These are phyloP conservation scores for Jacaranda copaia DNA, from an alignment of 257 asterid species.

Conservation along the genomic window DNA sequence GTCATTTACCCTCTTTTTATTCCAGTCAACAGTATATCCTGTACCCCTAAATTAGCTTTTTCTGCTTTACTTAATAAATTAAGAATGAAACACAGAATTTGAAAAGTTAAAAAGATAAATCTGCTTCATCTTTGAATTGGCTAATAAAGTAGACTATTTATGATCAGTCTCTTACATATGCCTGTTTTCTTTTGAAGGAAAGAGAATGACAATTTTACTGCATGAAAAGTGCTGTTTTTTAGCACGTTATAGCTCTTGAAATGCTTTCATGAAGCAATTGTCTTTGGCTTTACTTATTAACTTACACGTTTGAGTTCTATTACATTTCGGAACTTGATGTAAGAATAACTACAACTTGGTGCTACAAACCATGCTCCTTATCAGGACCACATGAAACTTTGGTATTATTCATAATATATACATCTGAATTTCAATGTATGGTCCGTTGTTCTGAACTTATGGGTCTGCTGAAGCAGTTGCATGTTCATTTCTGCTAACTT, in stretches of 20 bases:
- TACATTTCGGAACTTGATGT: constrained; percentile 1
- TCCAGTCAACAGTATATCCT: neutral
- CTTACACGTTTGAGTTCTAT: constrained; percentile 5
- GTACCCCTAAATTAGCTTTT: neutral
- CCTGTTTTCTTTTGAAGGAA: neutral
- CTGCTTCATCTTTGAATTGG: neutral
- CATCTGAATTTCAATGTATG: constrained; percentile 15
- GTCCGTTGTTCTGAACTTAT: constrained; percentile 21
- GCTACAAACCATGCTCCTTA: neutral
- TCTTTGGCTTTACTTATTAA: neutral
- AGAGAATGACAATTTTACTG: neutral
- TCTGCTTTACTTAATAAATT: neutral
- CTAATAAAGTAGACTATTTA: neutral
- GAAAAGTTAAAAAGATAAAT: neutral
- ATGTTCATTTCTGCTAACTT: constrained; percentile 31
- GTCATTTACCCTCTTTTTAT: neutral
- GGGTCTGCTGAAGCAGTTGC: constrained; percentile 22
- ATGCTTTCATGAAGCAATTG: neutral
- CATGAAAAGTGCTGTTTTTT: neutral
- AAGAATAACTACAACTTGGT: constrained; percentile 3
- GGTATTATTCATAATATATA: neutral
- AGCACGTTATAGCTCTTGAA: constrained; percentile 27
- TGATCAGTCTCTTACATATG: neutral
- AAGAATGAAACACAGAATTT: neutral
- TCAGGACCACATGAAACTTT: constrained; percentile 17